Conservation (phyloP, 768 basidiomycete genomes). For the Russula griseocarnosa region DNA sequence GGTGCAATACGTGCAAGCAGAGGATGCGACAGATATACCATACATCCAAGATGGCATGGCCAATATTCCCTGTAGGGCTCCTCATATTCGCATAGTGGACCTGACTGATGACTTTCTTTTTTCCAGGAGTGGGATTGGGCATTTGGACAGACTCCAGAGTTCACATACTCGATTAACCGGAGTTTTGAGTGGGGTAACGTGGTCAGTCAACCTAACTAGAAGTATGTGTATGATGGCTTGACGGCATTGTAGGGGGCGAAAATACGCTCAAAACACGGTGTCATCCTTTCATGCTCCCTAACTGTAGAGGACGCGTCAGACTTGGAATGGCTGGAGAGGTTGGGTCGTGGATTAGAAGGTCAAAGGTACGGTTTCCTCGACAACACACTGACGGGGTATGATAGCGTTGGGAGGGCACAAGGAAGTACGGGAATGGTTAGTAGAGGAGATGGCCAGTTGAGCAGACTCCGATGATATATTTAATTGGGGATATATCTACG, state of each 20-base stretch:
- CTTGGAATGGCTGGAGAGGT: constrained; percentile 27
- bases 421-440: constrained; percentile 37
- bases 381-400: constrained; percentile 29
- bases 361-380: constrained; percentile 41
- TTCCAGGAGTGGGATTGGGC: constrained; percentile 87
- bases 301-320: constrained; percentile 25
- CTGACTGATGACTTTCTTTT: background rate
- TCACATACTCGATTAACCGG: constrained; percentile 55
- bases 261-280: constrained; percentile 61
- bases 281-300: constrained; percentile 48
- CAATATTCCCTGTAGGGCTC: constrained; percentile 62
- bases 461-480: background rate
- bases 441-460: constrained; percentile 34
- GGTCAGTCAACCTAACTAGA: constrained; percentile 34
- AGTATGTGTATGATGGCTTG: constrained; percentile 10
- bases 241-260: constrained; percentile 38
- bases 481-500: constrained; percentile 2
- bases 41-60: constrained; percentile 66
- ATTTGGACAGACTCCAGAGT: constrained; percentile 92
- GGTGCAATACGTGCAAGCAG: constrained; percentile 30
- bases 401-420: constrained; percentile 10
- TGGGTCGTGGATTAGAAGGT: constrained; percentile 35
- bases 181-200: constrained; percentile 40
- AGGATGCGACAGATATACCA: constrained; percentile 48
- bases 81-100: background rate